Base-by-base conservation (phyloP, 164 flowering plant genomes). In the Dillenia suffruticosa region DNA sequence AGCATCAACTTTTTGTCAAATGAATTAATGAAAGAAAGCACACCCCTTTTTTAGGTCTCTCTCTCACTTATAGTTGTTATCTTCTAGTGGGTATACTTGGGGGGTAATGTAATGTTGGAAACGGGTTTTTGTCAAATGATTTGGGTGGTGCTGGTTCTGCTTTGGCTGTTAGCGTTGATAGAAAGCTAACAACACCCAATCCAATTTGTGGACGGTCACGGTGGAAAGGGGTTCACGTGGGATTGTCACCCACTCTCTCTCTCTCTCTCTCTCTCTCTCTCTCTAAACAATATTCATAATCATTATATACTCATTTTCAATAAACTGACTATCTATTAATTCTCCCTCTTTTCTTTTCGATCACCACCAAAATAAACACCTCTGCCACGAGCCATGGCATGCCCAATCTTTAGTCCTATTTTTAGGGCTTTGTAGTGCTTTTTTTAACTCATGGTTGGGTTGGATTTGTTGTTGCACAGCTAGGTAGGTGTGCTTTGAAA, bases 131-230 rank as follows among this genome's bases (percentile, higher is more conserved):
- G 40, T 5, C 5, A 5, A 47, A 15, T n/a, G 13, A 14, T 17
- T 32, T 59, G 49, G 65, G 69, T 67, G 58, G 64, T 26, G 45
- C n/a, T 10, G 53, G 62, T 58, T 52, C 49, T 50, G 58, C 49
- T 76, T 77, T 74, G 87, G 82, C 73, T 60, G 74, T 69, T 80
- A 68, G 90, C 94, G 85, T 83, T 77, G 83, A 66, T 74, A 77
- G 70, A 76, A 84, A 83, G 84, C 90, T 82, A 80, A 77, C 68
- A 68, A 64, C 66, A 65, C 61, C 77, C 79, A 72, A 64, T 68
- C 44, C 44, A 49, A 12, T 63, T 32, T 32, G 64, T 64, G 73
- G 72, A 69, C 79, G 77, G 68, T 51, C 79, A 64, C 2, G 40
- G 40, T 32, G 40, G 6, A 32, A 32, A 32, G 40, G 40, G 40